A percentile compares a stretch with the other conserved stretches of the same genome.
Conservation (phyloP, 129 eudicot species). For the Lactuca sativa region DNA sequence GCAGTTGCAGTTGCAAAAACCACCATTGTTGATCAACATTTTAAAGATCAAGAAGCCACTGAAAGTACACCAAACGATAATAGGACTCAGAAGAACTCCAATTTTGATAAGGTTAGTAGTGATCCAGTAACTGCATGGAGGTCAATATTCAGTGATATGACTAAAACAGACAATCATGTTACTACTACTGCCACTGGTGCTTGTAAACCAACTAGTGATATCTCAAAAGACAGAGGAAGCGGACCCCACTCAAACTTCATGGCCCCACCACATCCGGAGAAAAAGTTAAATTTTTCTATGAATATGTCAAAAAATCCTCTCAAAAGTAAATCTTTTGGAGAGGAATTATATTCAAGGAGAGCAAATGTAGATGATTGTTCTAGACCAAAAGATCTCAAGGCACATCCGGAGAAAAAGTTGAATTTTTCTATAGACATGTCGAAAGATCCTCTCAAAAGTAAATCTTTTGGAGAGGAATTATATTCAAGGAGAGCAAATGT, state of each 20-base stretch:
- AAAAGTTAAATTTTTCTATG: conserved; percentile 29
- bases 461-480: conserved; percentile 29
- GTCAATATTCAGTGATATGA: conserved; percentile 30
- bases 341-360: conserved; percentile 15
- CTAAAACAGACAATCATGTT: conserved; percentile 26
- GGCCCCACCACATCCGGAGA: conserved; percentile 41
- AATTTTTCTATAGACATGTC: conserved; percentile 28
- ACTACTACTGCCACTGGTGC: background rate
- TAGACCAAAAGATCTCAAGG: no score
- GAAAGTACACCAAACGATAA: conserved; percentile 14
- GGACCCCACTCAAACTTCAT: conserved; percentile 29
- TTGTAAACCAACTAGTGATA: background rate
- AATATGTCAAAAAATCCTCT: conserved; percentile 19
- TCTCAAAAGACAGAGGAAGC: conserved; percentile 27
- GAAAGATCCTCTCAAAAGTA: conserved; percentile 15
- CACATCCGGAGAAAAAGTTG: conserved; percentile 34
- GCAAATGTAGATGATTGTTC: background rate
- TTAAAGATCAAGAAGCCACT: conserved; percentile 20
- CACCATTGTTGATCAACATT: conserved; percentile 21
- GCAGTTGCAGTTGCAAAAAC: conserved; percentile 7
- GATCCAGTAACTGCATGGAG: conserved; percentile 29
- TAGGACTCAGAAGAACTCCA: conserved; percentile 38
- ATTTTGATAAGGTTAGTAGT: conserved; percentile 20
- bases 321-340: conserved; percentile 29
- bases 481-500: conserved; percentile 12